Conservation (phyloP, 2,329 filamentous ascomycete species). For the Cordyceps javanica region DNA sequence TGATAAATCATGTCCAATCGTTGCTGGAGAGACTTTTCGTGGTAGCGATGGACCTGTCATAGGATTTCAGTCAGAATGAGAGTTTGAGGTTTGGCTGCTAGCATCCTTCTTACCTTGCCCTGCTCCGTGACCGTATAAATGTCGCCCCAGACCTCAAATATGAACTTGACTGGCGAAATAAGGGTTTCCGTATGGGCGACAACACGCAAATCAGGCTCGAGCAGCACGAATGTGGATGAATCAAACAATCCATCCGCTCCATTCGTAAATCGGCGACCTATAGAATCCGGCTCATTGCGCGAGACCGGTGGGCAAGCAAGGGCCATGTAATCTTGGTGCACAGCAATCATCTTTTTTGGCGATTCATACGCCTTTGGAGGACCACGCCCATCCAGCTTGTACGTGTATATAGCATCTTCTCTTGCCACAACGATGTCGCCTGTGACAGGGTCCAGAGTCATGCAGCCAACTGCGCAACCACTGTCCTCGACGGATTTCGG, state of each 20-base stretch:
- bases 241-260: constrained; percentile 74
- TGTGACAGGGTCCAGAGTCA: constrained; percentile 74
- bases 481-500: constrained; percentile 83
- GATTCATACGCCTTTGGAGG: constrained; percentile 89
- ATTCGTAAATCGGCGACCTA: constrained; percentile 67
- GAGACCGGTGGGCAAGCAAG: constrained; percentile 69
- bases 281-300: constrained; percentile 53
- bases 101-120: constrained; percentile 71
- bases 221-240: constrained; percentile 78
- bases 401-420: constrained; percentile 94
- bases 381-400: constrained; percentile 76
- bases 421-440: constrained; percentile 87
- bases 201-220: constrained; percentile 88
- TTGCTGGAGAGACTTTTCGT: constrained; percentile 84
- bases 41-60: constrained; percentile 70
- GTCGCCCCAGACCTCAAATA: constrained; percentile 87
- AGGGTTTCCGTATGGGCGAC: constrained; percentile 85
- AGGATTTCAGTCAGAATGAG: neutral
- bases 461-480: constrained; percentile 90
- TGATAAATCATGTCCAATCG: constrained; percentile 92
- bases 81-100: neutral
- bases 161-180: constrained; percentile 68
- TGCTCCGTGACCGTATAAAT: constrained; percentile 86
- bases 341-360: constrained; percentile 73
- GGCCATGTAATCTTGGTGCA: constrained; percentile 80